These are phyloP conservation scores for Coniochaeta hoffmannii DNA, from an alignment of 2,329 filamentous ascomycete genomes.

Conservation along the genomic window DNA sequence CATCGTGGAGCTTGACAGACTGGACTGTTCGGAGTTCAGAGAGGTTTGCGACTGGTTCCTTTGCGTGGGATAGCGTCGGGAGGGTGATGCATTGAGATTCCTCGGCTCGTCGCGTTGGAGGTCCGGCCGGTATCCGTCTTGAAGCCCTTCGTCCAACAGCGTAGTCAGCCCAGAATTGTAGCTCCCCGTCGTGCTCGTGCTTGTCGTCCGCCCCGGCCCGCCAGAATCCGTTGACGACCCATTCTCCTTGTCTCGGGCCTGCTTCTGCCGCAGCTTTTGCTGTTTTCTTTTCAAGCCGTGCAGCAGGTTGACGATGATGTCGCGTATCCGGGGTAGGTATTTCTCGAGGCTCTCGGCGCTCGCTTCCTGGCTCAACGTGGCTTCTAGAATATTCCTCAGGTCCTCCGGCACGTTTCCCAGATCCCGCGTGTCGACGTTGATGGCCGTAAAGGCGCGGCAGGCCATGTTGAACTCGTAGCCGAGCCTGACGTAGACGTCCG, in stretches of 20 bases:
- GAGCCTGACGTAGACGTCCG: constrained; percentile 93
- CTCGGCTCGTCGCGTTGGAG: constrained; percentile 17
- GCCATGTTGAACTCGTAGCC: constrained; percentile 99
- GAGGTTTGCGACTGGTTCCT: constrained; percentile 44
- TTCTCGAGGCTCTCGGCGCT: constrained; percentile 88
- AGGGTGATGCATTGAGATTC: constrained; percentile 33
- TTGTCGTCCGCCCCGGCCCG: constrained; percentile 43
- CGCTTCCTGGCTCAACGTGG: constrained; percentile 93
- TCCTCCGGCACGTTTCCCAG: constrained; percentile 92
- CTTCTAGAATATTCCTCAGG: constrained; percentile 83
- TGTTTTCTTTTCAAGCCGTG: constrained; percentile 97
- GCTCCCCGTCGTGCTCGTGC: constrained; percentile 51
- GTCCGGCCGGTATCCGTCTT: constrained; percentile 41
- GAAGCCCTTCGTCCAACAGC: constrained; percentile 52
- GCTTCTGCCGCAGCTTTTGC: constrained; percentile 68
- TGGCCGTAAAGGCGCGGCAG: constrained; percentile 91
- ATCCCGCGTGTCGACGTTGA: constrained; percentile 91
- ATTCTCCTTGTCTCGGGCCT: constrained; percentile 45
- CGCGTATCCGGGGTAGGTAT: constrained; percentile 87
- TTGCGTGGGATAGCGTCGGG: constrained; percentile 35
- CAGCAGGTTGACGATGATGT: constrained; percentile 96
- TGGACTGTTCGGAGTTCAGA: constrained; percentile 52
- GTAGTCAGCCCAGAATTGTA: constrained; percentile 49
- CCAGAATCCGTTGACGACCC: constrained; percentile 22
- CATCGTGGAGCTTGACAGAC: constrained; percentile 66